Evolutionary conservation across 352 stramenopile genomes (phyloP), one percentile per base, ranked within the genome.

Genomic region (Globisporangium iwayamae): DNA sequence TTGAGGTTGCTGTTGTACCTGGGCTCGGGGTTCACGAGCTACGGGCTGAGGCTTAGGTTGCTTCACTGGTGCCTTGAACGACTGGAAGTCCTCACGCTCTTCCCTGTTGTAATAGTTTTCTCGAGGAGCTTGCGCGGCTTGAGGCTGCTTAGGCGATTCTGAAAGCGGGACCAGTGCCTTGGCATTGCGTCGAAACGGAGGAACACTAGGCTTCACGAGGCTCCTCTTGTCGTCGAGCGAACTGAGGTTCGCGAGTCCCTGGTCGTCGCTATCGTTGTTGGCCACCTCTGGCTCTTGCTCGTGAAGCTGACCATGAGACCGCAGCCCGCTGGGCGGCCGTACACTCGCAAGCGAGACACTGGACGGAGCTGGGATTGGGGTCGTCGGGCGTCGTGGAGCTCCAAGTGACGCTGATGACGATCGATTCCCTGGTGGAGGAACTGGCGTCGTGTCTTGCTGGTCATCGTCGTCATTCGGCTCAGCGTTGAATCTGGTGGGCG

Each of bases 61-160:
- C 50, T 69, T 72, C 7, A 43, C 47, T 25, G 62, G 56, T 0
- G 60, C 28, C 38, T 62, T 56, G 18, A 62, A 60, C 43, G 61
- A 62, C 28, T 59, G 47, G 34, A 72, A 72, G 47, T 67, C 43
- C 43, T 56, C 62, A 0, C 65, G 56, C 38, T 65, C 53, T 43
- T 64, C 39, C 1, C 34, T 25, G 13, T 59, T 57, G 28, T 51
- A 59, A 32, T 36, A 38, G 39, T 57, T 69, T 58, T 63, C 60
- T 66, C 46, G 18, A 6, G n/a, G 53, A 36, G 28, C 28, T 11
- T 58, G 18, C 28, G 52, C n/a, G 16, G 3, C 52, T 58, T 58
- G 32, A 9, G 54, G 20, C 32, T 50, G 54, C 38, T 14, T 7
- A 22, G 50, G 39, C 4, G 18, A 11, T 10, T 50, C 36, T 25